Percentiles rank a stretch among this genome's conserved stretches.
phyloP scores from a whole-genome alignment of 345 rosid genomes.

The Cochlearia excelsa region DNA sequence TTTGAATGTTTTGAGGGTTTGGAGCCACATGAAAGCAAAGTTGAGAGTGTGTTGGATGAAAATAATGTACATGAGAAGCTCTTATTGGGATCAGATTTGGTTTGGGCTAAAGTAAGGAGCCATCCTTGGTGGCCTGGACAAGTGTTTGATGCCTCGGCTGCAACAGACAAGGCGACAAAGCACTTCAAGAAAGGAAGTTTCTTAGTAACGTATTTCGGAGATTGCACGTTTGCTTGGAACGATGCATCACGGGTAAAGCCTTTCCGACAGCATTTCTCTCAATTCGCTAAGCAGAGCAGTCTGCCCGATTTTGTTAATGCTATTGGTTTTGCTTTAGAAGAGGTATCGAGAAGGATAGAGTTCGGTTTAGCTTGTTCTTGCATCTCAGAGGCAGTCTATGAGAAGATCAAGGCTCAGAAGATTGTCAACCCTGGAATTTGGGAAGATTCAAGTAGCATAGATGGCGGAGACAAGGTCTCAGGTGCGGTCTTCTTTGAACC shows the following conservation, averaged over 20 bases:
- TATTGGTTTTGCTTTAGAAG: slow-evolving; percentile 64
- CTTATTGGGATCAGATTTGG: slow-evolving; percentile 49
- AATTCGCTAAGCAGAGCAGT: slow-evolving; percentile 60
- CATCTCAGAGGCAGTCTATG: slow-evolving; percentile 45
- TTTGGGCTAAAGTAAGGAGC: slow-evolving; percentile 89
- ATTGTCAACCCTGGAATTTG: slow-evolving; percentile 57
- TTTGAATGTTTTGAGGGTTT: slow-evolving; percentile 10
- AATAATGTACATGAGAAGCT: slow-evolving; percentile 16
- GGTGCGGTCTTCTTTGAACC: slow-evolving; percentile 54
- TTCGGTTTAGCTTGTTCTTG: slow-evolving; percentile 74
- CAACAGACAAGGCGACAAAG: slow-evolving; percentile 57
- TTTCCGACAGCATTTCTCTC: slow-evolving; percentile 50
- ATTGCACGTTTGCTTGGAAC: slow-evolving; percentile 72
- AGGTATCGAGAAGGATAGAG: slow-evolving; percentile 69
- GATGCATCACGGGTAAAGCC: slow-evolving; percentile 61
- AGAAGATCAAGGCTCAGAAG: slow-evolving; percentile 46
- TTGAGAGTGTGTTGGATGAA: slow-evolving; percentile 15
- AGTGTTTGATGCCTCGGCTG: slow-evolving; percentile 53
- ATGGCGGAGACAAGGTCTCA: slow-evolving; percentile 52
- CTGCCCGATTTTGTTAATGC: slow-evolving; percentile 50
- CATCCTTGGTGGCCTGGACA: slow-evolving; percentile 98
- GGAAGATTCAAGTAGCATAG: slow-evolving; percentile 43
- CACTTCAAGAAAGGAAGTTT: slow-evolving; percentile 50
- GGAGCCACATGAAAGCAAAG: slow-evolving; percentile 22
- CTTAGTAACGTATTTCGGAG: slow-evolving; percentile 70